phyloP scores from a whole-genome alignment of 2,329 filamentous ascomycete species.

The Apiospora hydei region DNA sequence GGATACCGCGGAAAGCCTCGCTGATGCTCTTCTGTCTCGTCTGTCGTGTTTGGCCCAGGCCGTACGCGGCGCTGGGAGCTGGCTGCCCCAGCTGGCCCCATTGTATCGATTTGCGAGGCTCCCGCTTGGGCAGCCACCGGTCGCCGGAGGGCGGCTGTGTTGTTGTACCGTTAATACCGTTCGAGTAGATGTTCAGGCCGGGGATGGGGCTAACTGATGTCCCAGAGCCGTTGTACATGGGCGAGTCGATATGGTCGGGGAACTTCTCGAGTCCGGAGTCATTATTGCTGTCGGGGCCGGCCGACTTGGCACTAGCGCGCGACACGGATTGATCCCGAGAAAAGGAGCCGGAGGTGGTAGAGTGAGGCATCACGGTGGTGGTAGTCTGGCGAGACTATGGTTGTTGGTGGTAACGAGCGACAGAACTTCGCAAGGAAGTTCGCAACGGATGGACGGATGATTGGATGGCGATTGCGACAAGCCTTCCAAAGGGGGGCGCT shows the following conservation, averaged over 20 bases:
- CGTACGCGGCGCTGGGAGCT: constrained; percentile 37
- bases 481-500: constrained; percentile 14
- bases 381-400: neutral
- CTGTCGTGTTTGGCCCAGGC: constrained; percentile 58
- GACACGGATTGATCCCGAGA: constrained; percentile 42
- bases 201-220: constrained; percentile 32
- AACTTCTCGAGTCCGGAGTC: constrained; percentile 44
- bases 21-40: constrained; percentile 84
- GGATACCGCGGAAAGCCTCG: constrained; percentile 86
- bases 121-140: constrained; percentile 41
- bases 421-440: constrained; percentile 15
- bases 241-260: constrained; percentile 44
- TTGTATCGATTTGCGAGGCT: constrained; percentile 39
- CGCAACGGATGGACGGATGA: neutral
- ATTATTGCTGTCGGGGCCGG: constrained; percentile 35
- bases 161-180: constrained; percentile 41
- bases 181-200: constrained; percentile 40
- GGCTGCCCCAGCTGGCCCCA: constrained; percentile 37
- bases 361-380: constrained; percentile 41
- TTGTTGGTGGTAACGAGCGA: constrained; percentile 8
- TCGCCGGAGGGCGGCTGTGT: constrained; percentile 39
- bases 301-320: constrained; percentile 31
- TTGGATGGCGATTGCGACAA: constrained; percentile 21
- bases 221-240: constrained; percentile 39
- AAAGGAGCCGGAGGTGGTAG: constrained; percentile 41